Evolutionary conservation across 176 grass and related monocot species (phyloP).

Genomic region (Musa acuminata): DNA sequence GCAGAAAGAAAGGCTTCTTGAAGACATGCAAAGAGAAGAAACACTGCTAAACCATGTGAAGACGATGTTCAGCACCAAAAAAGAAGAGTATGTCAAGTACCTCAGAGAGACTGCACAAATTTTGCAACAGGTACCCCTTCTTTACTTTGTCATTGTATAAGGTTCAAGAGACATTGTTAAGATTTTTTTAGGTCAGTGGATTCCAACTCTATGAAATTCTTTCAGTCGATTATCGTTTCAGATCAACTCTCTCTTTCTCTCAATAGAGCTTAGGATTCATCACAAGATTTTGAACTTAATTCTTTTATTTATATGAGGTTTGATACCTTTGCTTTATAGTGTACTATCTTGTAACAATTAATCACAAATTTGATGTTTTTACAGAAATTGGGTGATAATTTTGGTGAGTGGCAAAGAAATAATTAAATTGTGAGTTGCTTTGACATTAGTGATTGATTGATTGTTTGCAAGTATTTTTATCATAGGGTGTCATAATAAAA

Average conservation of each 20-base stretch:
- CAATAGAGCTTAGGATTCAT: background rate
- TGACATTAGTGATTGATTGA: no score
- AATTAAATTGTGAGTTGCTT: no score
- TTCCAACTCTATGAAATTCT: background rate
- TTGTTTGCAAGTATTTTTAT: no score
- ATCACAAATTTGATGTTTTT: no score
- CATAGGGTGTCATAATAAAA: no score
- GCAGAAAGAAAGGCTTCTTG: constrained; percentile 62
- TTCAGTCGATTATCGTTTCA: background rate
- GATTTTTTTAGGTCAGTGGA: background rate
- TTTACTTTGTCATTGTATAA: background rate
- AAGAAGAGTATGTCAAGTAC: constrained; percentile 49
- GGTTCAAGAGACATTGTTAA: background rate
- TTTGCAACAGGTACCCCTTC: constrained; percentile 33
- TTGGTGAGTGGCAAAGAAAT: no score
- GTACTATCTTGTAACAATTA: no score
- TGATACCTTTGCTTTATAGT: no score
- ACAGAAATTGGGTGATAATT: background rate
- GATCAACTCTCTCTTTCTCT: background rate
- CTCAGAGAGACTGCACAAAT: constrained; percentile 11
- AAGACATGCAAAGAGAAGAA: constrained; percentile 78
- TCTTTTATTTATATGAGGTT: no score
- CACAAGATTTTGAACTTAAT: background rate
- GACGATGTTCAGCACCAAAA: constrained; percentile 42
- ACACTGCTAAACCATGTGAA: constrained; percentile 44